Evolutionary conservation across 352 stramenopile genomes (phyloP).

Genomic region (Globisporangium irregulare): DNA sequence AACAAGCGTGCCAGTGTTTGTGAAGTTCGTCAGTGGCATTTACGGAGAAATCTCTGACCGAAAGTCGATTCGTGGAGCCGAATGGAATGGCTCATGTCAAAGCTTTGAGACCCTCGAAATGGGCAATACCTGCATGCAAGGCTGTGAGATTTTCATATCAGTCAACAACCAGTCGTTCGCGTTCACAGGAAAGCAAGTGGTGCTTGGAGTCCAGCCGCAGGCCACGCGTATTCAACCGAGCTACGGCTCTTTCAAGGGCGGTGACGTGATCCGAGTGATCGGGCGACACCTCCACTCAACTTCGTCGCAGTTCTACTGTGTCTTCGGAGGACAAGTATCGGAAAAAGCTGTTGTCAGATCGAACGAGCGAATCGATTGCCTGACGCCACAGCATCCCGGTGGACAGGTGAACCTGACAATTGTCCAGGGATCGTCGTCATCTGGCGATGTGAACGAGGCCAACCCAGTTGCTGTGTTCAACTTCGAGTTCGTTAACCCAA

Average conservation of each 20-base stretch:
- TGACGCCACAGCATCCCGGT: slow-evolving; percentile 23
- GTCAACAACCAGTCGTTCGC: slow-evolving; percentile 42
- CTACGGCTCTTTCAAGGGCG: slow-evolving; percentile 29
- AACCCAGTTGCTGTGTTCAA: slow-evolving; percentile 22
- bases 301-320: slow-evolving; percentile 24
- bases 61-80: not conserved
- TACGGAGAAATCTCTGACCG: not conserved
- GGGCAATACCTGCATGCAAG: not conserved
- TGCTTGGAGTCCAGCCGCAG: slow-evolving; percentile 12
- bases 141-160: slow-evolving; percentile 35
- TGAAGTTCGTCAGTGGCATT: slow-evolving; percentile 1
- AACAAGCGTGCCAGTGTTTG: not conserved
- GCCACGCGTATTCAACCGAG: slow-evolving; percentile 19
- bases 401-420: slow-evolving; percentile 24
- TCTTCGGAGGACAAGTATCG: slow-evolving; percentile 23
- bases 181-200: slow-evolving; percentile 23
- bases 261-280: slow-evolving; percentile 28
- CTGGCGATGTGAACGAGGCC: not conserved
- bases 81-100: slow-evolving; percentile 11
- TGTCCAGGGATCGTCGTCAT: slow-evolving; percentile 3
- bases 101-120: slow-evolving; percentile 9
- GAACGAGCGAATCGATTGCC: slow-evolving; percentile 22
- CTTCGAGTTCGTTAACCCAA: slow-evolving; percentile 34
- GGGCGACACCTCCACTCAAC: slow-evolving; percentile 19
- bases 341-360: slow-evolving; percentile 12